Conservation (phyloP, 2,329 filamentous ascomycete genomes). For the Graphiopsis chlorocephala region DNA sequence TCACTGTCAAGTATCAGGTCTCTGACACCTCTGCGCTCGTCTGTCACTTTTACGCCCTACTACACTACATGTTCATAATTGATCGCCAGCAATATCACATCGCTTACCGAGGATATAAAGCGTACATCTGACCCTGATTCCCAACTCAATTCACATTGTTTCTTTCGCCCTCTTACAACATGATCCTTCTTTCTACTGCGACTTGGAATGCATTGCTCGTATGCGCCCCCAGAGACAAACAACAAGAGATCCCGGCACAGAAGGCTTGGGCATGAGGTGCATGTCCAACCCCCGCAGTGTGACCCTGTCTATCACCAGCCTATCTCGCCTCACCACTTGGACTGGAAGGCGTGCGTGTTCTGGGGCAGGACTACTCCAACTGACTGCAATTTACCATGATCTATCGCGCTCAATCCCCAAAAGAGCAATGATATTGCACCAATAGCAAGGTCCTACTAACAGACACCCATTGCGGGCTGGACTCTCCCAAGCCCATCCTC, state of each 20-base stretch:
- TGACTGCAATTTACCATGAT: too few relatives aligned
- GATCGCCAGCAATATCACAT: not conserved
- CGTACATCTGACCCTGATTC: too few relatives aligned
- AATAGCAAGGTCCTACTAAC: not conserved
- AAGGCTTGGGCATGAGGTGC: not conserved
- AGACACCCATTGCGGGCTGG: not conserved
- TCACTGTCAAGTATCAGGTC: too few relatives aligned
- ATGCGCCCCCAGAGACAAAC: not conserved
- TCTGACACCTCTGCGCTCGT: too few relatives aligned
- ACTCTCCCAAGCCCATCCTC: not conserved
- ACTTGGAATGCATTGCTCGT: too few relatives aligned
- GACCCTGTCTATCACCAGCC: not conserved
- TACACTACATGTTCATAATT: not conserved
- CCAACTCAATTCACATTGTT: too few relatives aligned
- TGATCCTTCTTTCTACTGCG: not conserved
- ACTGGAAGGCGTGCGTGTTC: not conserved
- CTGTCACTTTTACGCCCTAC: not conserved
- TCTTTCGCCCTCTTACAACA: not conserved
- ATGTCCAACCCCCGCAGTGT: not conserved
- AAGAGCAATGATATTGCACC: not conserved
- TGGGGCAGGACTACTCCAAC: not conserved
- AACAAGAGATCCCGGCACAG: not conserved
- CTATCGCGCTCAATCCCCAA: not conserved
- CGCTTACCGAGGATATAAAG: too few relatives aligned
- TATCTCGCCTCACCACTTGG: not conserved